Evolutionary conservation across 2,329 filamentous ascomycete species (phyloP).

Genomic region (Colletotrichum lupini): DNA sequence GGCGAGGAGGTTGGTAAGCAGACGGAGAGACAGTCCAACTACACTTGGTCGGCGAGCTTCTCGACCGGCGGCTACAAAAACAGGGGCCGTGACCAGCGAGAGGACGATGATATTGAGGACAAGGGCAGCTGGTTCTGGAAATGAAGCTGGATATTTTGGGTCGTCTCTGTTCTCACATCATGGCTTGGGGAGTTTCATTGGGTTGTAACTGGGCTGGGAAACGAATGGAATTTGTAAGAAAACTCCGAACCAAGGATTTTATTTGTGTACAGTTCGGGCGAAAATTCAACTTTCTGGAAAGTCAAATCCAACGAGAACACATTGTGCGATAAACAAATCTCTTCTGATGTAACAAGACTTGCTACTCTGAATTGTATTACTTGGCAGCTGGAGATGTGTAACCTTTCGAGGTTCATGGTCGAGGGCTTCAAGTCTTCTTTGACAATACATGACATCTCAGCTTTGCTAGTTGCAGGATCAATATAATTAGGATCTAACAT

Average conservation of each 20-base stretch:
- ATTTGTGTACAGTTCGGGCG: not conserved
- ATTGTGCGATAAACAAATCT: not conserved
- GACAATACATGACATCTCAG: too few species aligned
- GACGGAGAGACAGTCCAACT: constrained; percentile 30
- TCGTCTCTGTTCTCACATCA: not conserved
- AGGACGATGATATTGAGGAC: constrained; percentile 10
- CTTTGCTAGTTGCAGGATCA: too few species aligned
- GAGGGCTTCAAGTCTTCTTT: too few species aligned
- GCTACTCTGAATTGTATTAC: too few species aligned
- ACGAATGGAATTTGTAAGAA: not conserved
- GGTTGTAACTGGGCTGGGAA: not conserved
- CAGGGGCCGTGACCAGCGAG: constrained; percentile 1
- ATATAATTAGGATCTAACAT: too few species aligned
- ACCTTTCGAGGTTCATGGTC: too few species aligned
- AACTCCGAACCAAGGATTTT: not conserved
- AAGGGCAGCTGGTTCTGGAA: constrained; percentile 35
- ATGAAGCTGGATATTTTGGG: constrained; percentile 5
- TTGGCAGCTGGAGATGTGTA: too few species aligned
- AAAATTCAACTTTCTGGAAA: not conserved
- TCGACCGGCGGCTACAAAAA: constrained; percentile 14
- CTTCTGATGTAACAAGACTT: not conserved
- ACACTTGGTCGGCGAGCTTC: constrained; percentile 31
- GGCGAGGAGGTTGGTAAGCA: constrained; percentile 34
- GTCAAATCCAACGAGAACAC: not conserved
- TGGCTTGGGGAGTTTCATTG: not conserved